phyloP scores from a whole-genome alignment of 2,329 filamentous ascomycete species.

The Ophiostoma pallidulum region DNA sequence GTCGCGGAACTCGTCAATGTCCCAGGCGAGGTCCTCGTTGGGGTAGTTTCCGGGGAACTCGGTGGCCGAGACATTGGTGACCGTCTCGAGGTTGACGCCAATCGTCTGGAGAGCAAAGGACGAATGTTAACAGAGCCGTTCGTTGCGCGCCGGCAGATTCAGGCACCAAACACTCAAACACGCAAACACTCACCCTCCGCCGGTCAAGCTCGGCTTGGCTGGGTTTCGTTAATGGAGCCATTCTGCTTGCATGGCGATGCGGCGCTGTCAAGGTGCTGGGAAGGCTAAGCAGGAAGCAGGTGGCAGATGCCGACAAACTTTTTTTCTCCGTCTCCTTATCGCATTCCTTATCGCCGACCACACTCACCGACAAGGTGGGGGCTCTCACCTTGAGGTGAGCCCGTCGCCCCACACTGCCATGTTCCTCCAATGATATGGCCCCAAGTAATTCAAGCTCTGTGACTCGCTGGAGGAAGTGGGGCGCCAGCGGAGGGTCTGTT shows the following conservation, averaged over 20 bases:
- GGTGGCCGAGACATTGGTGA: conserved; percentile 78
- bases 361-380: not conserved
- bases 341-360: not conserved
- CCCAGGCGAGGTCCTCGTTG: conserved; percentile 58
- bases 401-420: not conserved
- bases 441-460: conserved; percentile 16
- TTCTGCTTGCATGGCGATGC: conserved; percentile 20
- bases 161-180: not conserved
- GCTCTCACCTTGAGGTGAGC: not conserved
- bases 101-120: conserved; percentile 51
- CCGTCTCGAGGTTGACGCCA: conserved; percentile 79
- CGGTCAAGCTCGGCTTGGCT: conserved; percentile 49
- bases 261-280: not conserved
- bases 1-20: conserved; percentile 36
- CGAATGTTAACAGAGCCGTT: no score
- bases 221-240: conserved; percentile 34
- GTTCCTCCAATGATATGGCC: conserved; percentile 10
- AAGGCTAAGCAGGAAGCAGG: not conserved
- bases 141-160: no score
- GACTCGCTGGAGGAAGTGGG: conserved; percentile 15
- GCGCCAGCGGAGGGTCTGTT: conserved; percentile 11
- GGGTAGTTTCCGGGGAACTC: conserved; percentile 90
- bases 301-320: not conserved
- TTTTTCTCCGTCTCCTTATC: conserved; percentile 6
- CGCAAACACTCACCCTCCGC: conserved; percentile 43